phyloP scores from a whole-genome alignment of 2,329 filamentous ascomycete genomes.

The Pseudogymnoascus sp. region DNA sequence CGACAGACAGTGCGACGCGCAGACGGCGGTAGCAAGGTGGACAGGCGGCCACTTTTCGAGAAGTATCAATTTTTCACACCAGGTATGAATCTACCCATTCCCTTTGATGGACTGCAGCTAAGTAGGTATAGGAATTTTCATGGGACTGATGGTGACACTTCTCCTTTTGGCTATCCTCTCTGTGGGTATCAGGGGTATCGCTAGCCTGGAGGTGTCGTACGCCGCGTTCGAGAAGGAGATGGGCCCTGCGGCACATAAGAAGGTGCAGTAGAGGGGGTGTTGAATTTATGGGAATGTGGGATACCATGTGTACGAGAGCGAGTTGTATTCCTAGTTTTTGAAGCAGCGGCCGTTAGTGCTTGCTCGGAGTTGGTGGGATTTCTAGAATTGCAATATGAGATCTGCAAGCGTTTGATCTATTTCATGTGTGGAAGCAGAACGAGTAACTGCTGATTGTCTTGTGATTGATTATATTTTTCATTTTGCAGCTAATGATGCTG shows the following conservation, averaged over 20 bases:
- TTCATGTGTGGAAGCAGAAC: background rate
- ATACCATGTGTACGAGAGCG: conserved; percentile 6
- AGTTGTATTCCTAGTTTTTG: conserved; percentile 1
- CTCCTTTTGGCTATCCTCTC: conserved; percentile 70
- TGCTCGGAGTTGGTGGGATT: conserved; percentile 8
- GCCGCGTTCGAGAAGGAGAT: conserved; percentile 96
- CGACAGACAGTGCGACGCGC: conserved; percentile 41
- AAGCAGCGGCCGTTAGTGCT: background rate
- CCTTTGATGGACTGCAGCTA: conserved; percentile 1
- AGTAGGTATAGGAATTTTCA: conserved; percentile 64
- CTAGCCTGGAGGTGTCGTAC: conserved; percentile 81
- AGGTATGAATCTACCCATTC: conserved; percentile 42
- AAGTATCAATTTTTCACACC: conserved; percentile 92
- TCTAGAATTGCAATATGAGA: conserved; percentile 5
- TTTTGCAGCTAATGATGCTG: background rate
- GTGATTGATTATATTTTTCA: conserved; percentile 2
- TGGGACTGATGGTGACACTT: conserved; percentile 64
- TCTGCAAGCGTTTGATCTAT: background rate
- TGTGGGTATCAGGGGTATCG: conserved; percentile 67
- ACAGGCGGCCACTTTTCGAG: conserved; percentile 62
- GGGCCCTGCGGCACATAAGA: conserved; percentile 82
- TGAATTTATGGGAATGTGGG: conserved; percentile 4
- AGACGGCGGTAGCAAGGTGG: conserved; percentile 35
- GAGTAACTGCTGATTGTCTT: background rate
- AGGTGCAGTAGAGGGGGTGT: conserved; percentile 42